Evolutionary conservation across 805 yeast species (phyloP).

Genomic region (Candida yuanshanica): DNA sequence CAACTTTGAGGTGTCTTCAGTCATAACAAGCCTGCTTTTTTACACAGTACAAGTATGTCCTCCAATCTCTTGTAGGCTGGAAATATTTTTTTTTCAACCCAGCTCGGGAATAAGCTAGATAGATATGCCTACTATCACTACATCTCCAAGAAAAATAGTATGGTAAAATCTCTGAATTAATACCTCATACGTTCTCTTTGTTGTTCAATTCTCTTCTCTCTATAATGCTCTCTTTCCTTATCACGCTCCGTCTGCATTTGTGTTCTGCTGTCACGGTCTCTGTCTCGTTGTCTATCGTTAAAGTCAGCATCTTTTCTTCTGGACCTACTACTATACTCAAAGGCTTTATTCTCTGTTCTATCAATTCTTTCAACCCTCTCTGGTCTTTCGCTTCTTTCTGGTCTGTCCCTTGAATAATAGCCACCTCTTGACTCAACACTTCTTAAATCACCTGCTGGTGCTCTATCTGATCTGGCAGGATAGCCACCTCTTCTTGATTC

Average conservation of each 20-base stretch:
- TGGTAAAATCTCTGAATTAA: background rate
- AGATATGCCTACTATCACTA: background rate
- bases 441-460: background rate
- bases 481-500: constrained; percentile 3
- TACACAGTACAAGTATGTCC: too few relatives aligned
- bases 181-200: constrained; percentile 4
- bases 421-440: constrained; percentile 4
- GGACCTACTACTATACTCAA: constrained; percentile 20
- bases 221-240: constrained; percentile 14
- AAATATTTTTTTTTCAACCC: constrained; percentile 1
- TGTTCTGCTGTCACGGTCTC: constrained; percentile 17
- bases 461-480: constrained; percentile 1
- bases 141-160: too few relatives aligned
- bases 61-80: background rate
- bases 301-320: constrained; percentile 19
- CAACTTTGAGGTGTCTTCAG: constrained; percentile 42
- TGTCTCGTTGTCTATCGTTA: constrained; percentile 21
- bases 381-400: constrained; percentile 7
- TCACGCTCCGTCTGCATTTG: constrained; percentile 10
- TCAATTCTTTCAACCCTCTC: constrained; percentile 9
- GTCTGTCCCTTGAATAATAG: constrained; percentile 4
- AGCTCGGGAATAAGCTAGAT: background rate
- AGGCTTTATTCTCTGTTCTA: constrained; percentile 1
- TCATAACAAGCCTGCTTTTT: too few relatives aligned
- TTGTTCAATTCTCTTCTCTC: constrained; percentile 7